Evolutionary conservation across 306 rosid genomes (phyloP), one percentile per base, ranked within the genome.

Genomic region (Prunus fruticosa): DNA sequence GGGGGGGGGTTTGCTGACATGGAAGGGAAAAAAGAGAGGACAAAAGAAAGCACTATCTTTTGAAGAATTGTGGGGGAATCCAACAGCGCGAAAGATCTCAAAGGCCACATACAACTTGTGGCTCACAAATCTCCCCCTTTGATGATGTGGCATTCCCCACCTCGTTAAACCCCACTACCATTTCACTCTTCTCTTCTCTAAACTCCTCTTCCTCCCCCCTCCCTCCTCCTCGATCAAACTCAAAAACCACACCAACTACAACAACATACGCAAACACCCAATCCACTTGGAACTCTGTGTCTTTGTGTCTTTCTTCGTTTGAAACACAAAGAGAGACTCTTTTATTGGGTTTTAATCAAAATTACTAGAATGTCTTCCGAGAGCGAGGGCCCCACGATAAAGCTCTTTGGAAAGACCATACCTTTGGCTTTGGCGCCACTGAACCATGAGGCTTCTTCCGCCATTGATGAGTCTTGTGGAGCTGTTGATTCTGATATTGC

Each of bases 321-420:
- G 51, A 6, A 27, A 30, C n/a, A 61, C 8, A 61, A 13, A 72
- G 18, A 75, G 49, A n/a, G 54, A 22, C 22, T 52, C 58, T 18
- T 52, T 2, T 79, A 60, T 70, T 22, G 41, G 71, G 53, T 28
- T 71, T 60, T 22, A 67, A 68, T 5, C 12, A 4, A 11, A 51
- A 69, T 53, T 11, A 67, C 58, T 23, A 78, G 54, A 91, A 94
- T 94, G 98, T 79, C 87, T 97, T 79, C 87, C 56, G 87, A 84
- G 86, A 22, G 83, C 47, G 88, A 82, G 78, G 90, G 89, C 78
- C 78, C 85, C 25, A 80, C 82, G 18, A 85, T 91, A 65, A 93
- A 90, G 91, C 89, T 91, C 3, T 91, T 94, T 73, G 98, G 98
- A 14, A 84, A 84, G 84, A 94, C 93, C 68, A 90, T 94, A 83